These are phyloP conservation scores for Backusella liffmaniae DNA, from an alignment of 192 early-diverging fungal species.

Conservation along the genomic window DNA sequence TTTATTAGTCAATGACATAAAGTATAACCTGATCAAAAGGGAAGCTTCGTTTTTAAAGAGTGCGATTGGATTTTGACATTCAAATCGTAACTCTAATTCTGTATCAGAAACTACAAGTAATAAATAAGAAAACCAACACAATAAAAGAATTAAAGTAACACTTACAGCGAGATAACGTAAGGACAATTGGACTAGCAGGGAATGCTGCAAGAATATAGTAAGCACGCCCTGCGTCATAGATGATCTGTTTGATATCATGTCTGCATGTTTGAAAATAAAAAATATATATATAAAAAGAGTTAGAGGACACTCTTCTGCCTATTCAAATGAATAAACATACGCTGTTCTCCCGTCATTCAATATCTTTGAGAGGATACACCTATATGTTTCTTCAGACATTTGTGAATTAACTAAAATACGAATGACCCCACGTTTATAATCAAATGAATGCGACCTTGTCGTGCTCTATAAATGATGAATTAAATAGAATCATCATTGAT, in stretches of 20 bases:
- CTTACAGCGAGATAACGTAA: constrained; percentile 2
- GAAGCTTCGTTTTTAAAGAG: neutral
- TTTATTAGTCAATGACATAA: neutral
- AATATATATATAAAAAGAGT: too few relatives aligned
- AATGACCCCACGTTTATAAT: neutral
- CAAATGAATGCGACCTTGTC: neutral
- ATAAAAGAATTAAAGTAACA: neutral
- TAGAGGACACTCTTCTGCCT: too few relatives aligned
- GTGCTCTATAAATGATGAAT: neutral
- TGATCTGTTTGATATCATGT: neutral
- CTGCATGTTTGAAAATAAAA: neutral
- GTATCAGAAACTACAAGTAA: constrained; percentile 4
- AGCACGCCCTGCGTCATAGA: neutral
- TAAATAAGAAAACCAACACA: neutral
- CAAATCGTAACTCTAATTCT: neutral
- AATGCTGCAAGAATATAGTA: neutral
- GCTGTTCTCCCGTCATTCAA: constrained; percentile 5
- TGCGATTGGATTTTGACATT: neutral
- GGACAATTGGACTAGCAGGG: neutral
- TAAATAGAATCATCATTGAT: neutral
- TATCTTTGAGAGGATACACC: neutral
- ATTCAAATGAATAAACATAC: neutral
- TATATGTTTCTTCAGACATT: neutral
- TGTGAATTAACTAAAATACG: neutral
- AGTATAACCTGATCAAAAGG: neutral